These are phyloP conservation scores for Phyllosticta ampelicida DNA, from an alignment of 2,329 filamentous ascomycete genomes.

Conservation along the genomic window DNA sequence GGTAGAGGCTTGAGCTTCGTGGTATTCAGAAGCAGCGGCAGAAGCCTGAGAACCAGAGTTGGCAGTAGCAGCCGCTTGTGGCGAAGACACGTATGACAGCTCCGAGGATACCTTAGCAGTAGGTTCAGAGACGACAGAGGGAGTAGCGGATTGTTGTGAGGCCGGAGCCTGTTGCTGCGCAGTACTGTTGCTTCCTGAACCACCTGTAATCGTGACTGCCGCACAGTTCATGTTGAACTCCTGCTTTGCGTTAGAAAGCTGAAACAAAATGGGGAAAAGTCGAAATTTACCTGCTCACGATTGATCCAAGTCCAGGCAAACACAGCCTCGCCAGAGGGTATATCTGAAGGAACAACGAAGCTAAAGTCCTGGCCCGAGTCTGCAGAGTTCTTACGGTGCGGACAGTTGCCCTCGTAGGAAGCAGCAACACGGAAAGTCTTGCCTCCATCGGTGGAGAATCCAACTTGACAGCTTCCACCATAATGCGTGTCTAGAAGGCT, in stretches of 20 bases:
- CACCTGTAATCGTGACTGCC: conserved; percentile 30
- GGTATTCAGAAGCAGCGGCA: background rate
- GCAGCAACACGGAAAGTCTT: conserved; percentile 35
- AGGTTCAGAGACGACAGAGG: background rate
- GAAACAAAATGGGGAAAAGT: conserved; percentile 28
- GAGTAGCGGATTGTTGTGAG: background rate
- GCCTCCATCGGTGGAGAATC: conserved; percentile 34
- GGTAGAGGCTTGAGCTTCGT: background rate
- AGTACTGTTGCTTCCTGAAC: background rate
- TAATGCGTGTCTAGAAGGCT: conserved; percentile 29
- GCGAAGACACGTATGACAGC: background rate
- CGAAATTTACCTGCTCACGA: conserved; percentile 25
- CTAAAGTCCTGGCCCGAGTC: conserved; percentile 34
- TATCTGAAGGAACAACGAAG: conserved; percentile 34
- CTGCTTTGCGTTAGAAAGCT: conserved; percentile 8
- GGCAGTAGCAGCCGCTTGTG: background rate
- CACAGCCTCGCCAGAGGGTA: conserved; percentile 31
- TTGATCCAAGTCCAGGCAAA: conserved; percentile 41
- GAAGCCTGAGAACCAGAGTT: background rate
- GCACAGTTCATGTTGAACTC: conserved; percentile 38
- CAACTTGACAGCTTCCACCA: conserved; percentile 38
- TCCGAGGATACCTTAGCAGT: background rate
- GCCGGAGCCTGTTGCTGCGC: background rate
- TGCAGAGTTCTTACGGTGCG: conserved; percentile 27
- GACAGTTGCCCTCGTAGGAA: conserved; percentile 38